Evolutionary conservation across 2,329 filamentous ascomycete species (phyloP).

Genomic region (Fusarium citri): DNA sequence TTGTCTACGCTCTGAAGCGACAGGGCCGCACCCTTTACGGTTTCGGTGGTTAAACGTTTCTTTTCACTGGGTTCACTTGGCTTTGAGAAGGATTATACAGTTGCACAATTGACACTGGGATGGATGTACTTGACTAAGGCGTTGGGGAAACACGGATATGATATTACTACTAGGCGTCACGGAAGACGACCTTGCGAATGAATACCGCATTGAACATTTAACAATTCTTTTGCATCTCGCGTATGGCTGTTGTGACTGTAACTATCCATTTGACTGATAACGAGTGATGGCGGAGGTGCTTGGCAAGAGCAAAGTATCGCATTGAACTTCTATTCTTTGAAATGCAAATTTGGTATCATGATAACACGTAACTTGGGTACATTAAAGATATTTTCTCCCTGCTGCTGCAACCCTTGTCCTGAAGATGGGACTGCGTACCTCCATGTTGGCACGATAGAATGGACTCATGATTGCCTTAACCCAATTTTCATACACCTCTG

Average conservation of each 20-base stretch:
- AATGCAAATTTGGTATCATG: conserved; percentile 42
- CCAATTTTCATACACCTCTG: conserved; percentile 96
- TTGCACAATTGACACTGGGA: conserved; percentile 31
- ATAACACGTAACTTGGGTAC: conserved; percentile 16
- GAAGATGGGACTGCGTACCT: conserved; percentile 89
- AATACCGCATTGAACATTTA: conserved; percentile 46
- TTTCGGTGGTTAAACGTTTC: conserved; percentile 80
- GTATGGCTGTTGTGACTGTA: not conserved
- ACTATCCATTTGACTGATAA: not conserved
- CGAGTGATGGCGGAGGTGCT: not conserved
- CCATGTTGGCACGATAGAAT: conserved; percentile 88
- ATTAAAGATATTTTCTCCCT: conserved; percentile 89
- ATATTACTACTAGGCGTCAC: conserved; percentile 50
- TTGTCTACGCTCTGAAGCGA: conserved; percentile 76
- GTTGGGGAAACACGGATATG: conserved; percentile 49
- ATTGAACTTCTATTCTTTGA: not conserved
- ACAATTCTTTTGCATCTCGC: not conserved
- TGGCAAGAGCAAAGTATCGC: not conserved
- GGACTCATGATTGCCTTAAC: conserved; percentile 97
- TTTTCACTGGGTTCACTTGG: conserved; percentile 23
- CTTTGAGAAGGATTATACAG: conserved; percentile 30
- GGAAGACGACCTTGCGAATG: conserved; percentile 50
- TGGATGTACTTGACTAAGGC: conserved; percentile 47
- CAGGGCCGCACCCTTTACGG: conserved; percentile 84
- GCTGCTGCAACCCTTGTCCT: conserved; percentile 83